phyloP scores from a whole-genome alignment of 768 basidiomycete genomes.

The Lactarius pseudohatsudake region DNA sequence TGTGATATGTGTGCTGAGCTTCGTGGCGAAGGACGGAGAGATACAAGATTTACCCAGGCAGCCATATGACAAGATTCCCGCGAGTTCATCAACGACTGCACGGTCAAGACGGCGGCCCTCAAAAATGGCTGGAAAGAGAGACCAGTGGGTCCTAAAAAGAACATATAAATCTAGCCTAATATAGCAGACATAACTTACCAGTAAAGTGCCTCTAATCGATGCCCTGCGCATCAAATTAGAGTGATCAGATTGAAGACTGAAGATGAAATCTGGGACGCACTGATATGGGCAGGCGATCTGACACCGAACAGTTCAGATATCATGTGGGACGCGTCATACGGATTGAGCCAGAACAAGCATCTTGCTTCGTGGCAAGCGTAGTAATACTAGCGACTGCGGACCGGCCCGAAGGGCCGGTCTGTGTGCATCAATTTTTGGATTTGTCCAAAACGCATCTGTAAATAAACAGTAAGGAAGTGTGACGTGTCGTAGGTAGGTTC shows the following conservation, averaged over 20 bases:
- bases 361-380: constrained; percentile 49
- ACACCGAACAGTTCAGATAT: constrained; percentile 30
- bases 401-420: too few relatives aligned
- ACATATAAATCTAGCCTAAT: constrained; percentile 4
- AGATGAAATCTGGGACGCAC: constrained; percentile 13
- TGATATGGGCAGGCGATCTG: constrained; percentile 20
- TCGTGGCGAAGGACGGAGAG: background rate
- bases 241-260: background rate
- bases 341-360: constrained; percentile 54
- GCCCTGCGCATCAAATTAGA: constrained; percentile 21
- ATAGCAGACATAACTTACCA: constrained; percentile 26
- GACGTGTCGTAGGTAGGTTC: too few relatives aligned
- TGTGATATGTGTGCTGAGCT: background rate
- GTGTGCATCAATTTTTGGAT: too few relatives aligned
- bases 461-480: too few relatives aligned
- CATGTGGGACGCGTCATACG: constrained; percentile 40
- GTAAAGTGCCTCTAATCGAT: constrained; percentile 30
- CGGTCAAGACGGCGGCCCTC: constrained; percentile 12
- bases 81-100: constrained; percentile 33
- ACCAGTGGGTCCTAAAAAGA: constrained; percentile 32
- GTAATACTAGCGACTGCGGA: too few relatives aligned
- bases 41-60: constrained; percentile 40
- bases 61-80: constrained; percentile 40
- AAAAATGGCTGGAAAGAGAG: constrained; percentile 31
- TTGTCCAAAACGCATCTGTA: too few relatives aligned